These are phyloP conservation scores for Bertia moriformis DNA, from an alignment of 2,329 filamentous ascomycete genomes.

Conservation along the genomic window DNA sequence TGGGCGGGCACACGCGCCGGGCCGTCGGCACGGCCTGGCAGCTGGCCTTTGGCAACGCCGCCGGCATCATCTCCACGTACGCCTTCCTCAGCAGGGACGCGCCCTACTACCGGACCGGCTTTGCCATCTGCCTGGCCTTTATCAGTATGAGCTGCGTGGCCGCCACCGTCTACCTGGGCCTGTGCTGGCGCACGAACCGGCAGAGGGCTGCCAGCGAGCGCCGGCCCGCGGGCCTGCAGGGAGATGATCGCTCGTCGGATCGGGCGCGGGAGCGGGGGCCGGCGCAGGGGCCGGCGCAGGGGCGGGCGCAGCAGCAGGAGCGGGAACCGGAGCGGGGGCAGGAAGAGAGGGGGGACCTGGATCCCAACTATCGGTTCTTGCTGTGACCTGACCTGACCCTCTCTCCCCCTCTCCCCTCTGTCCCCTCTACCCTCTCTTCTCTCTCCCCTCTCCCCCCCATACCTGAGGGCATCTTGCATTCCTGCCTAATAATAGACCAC, in stretches of 20 bases:
- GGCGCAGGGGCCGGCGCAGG: not conserved
- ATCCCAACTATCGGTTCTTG: not conserved
- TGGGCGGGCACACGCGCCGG: conserved; percentile 15
- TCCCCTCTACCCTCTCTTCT: too few relatives aligned
- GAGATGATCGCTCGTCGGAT: not conserved
- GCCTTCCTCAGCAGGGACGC: conserved; percentile 11
- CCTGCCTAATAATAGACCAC: too few relatives aligned
- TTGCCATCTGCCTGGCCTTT: conserved; percentile 65
- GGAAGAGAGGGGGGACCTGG: not conserved
- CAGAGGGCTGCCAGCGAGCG: too few relatives aligned
- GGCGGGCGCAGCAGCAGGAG: not conserved
- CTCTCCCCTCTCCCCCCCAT: too few relatives aligned
- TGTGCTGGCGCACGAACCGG: too few relatives aligned
- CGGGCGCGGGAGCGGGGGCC: not conserved
- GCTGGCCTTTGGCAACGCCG: conserved; percentile 15
- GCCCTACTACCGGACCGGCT: conserved; percentile 38
- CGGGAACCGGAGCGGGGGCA: not conserved
- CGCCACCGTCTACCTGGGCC: too few relatives aligned
- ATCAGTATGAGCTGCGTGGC: too few relatives aligned
- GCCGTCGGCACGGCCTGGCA: conserved; percentile 14
- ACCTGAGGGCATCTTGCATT: too few relatives aligned
- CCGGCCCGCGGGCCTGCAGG: too few relatives aligned
- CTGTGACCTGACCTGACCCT: too few relatives aligned
- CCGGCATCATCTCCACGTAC: conserved; percentile 15
- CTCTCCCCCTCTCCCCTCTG: too few relatives aligned